Evolutionary conservation across 192 early-diverging fungal genomes (phyloP).

Genomic region (Umbelopsis vinacea): DNA sequence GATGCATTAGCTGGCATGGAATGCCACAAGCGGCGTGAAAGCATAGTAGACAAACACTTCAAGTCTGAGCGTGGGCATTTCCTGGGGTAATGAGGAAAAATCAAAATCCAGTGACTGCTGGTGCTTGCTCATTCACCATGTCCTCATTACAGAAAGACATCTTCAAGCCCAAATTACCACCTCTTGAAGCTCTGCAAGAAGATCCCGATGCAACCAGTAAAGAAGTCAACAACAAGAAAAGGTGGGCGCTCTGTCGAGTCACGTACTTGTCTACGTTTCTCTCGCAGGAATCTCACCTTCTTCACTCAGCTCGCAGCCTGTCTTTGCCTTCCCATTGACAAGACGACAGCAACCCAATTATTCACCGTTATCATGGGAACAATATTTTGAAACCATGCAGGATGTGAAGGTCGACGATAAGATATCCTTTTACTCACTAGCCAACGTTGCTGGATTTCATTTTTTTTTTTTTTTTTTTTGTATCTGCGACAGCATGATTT

Average conservation of each 20-base stretch:
- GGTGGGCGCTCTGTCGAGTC: background rate
- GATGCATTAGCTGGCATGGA: background rate
- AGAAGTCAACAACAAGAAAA: background rate
- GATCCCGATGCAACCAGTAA: background rate
- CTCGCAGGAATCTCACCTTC: background rate
- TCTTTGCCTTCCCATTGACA: constrained; percentile 3
- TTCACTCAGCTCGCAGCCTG: background rate
- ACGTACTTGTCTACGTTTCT: no score
- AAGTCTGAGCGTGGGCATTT: constrained; percentile 15
- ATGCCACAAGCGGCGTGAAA: background rate
- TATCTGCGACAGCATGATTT: background rate
- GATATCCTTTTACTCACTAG: constrained; percentile 48
- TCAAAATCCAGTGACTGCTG: constrained; percentile 9
- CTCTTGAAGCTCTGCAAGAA: constrained; percentile 20
- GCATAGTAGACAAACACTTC: background rate
- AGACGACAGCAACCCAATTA: constrained; percentile 23
- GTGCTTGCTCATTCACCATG: constrained; percentile 3
- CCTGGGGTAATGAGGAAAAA: background rate
- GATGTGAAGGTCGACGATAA: constrained; percentile 38
- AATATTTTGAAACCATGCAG: constrained; percentile 59
- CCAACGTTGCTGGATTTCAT: constrained; percentile 14
- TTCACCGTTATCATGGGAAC: constrained; percentile 52
- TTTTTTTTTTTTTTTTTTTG: background rate
- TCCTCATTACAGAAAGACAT: constrained; percentile 36
- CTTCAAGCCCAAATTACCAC: constrained; percentile 29